phyloP scores from a whole-genome alignment of 2,329 filamentous ascomycete species.

The Claviceps monticola region DNA sequence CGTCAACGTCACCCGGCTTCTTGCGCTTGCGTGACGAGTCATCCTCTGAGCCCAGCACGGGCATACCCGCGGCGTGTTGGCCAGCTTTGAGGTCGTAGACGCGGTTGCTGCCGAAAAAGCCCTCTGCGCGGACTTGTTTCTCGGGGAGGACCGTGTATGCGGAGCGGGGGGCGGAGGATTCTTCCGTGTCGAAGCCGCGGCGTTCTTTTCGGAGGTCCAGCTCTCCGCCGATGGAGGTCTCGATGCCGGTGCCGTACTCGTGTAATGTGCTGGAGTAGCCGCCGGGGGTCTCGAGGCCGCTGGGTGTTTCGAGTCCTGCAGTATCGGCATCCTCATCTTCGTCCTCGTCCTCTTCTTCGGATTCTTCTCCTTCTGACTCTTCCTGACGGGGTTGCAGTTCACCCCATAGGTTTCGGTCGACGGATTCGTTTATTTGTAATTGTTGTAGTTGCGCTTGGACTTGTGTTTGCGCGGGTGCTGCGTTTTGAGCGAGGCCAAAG shows the following conservation, averaged over 20 bases:
- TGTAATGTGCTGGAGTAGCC: constrained; percentile 70
- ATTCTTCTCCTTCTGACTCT: constrained; percentile 56
- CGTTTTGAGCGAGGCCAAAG: constrained; percentile 56
- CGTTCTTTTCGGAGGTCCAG: constrained; percentile 79
- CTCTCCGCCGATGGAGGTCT: constrained; percentile 68
- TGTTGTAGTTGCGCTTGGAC: constrained; percentile 24
- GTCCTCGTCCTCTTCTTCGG: constrained; percentile 6
- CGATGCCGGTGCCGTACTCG: constrained; percentile 56
- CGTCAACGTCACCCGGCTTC: constrained; percentile 91
- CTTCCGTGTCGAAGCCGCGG: constrained; percentile 78
- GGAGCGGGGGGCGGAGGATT: constrained; percentile 56
- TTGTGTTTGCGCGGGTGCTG: constrained; percentile 9
- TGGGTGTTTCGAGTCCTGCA: constrained; percentile 58
- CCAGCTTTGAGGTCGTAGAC: constrained; percentile 67
- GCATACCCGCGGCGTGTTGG: constrained; percentile 37
- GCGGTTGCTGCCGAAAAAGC: constrained; percentile 92
- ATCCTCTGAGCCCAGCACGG: constrained; percentile 71
- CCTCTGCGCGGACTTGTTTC: constrained; percentile 68
- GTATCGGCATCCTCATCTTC: constrained; percentile 48
- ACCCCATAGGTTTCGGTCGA: constrained; percentile 85
- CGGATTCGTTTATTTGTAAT: constrained; percentile 49
- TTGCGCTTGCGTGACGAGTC: constrained; percentile 73
- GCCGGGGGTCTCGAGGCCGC: constrained; percentile 66
- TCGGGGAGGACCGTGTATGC: constrained; percentile 88
- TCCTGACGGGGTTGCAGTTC: constrained; percentile 73